Conservation (phyloP, 495 filamentous ascomycete genomes). For the Aspergillus diversus region DNA sequence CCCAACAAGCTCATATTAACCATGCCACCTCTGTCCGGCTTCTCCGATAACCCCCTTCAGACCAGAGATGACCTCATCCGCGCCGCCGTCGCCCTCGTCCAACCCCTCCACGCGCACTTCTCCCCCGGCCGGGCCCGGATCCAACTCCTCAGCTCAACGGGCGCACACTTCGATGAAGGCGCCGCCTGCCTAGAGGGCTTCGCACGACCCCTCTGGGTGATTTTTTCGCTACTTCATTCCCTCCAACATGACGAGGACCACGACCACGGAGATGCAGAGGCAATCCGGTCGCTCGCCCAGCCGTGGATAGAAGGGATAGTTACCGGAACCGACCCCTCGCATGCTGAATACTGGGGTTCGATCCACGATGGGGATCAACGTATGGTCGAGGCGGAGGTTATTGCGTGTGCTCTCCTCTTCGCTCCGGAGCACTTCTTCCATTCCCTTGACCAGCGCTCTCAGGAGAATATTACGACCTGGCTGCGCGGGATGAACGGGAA, state of each 20-base stretch:
- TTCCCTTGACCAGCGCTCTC: neutral
- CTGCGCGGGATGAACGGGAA: conserved; percentile 15
- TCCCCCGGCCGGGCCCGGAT: conserved; percentile 2
- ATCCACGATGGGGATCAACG: conserved; percentile 11
- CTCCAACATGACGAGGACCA: neutral
- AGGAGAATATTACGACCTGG: conserved; percentile 7
- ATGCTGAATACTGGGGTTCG: conserved; percentile 13
- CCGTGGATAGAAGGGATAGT: conserved; percentile 10
- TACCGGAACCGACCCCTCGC: conserved; percentile 1
- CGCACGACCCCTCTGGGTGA: conserved; percentile 13
- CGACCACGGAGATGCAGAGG: neutral
- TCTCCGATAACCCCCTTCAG: conserved; percentile 14
- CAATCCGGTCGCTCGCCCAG: neutral
- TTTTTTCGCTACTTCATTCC: conserved; percentile 4
- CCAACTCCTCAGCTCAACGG: conserved; percentile 5
- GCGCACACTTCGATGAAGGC: conserved; percentile 13
- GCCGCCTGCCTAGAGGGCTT: conserved; percentile 10
- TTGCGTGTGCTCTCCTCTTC: conserved; percentile 6
- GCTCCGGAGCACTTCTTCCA: conserved; percentile 13
- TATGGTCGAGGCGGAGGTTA: conserved; percentile 16
- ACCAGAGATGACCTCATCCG: conserved; percentile 1
- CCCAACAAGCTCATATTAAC: neutral
- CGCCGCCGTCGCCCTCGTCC: conserved; percentile 6
- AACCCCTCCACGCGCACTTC: conserved; percentile 11
- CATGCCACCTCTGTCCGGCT: conserved; percentile 14